These are phyloP conservation scores for Daucus carota DNA, from an alignment of 129 eudicot genomes.

Conservation along the genomic window DH1_v3.0 NC_030382.2:45170501-45171000, in stretches of 20 bases:
- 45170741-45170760: conserved; percentile 16
- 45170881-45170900: too few relatives aligned
- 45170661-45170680: neutral
- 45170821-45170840: conserved; percentile 29
- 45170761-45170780: conserved; percentile 9
- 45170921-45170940: too few relatives aligned
- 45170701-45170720: neutral
- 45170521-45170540: conserved; percentile 14
- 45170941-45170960: too few relatives aligned
- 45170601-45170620: neutral
- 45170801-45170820: conserved; percentile 9
- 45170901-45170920: too few relatives aligned
- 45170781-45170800: conserved; percentile 14
- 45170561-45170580: conserved; percentile 17
- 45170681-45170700: conserved; percentile 9
- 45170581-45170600: neutral
- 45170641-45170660: neutral
- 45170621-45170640: neutral
- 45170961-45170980: too few relatives aligned
- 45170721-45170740: conserved; percentile 3
- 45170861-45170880: too few relatives aligned
- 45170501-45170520: conserved; percentile 24
- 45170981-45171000: too few relatives aligned
- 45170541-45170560: conserved; percentile 10
- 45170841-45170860: too few relatives aligned